Conservation (phyloP, 257 asterid species). For the Nyctanthes arbortristis region DNA sequence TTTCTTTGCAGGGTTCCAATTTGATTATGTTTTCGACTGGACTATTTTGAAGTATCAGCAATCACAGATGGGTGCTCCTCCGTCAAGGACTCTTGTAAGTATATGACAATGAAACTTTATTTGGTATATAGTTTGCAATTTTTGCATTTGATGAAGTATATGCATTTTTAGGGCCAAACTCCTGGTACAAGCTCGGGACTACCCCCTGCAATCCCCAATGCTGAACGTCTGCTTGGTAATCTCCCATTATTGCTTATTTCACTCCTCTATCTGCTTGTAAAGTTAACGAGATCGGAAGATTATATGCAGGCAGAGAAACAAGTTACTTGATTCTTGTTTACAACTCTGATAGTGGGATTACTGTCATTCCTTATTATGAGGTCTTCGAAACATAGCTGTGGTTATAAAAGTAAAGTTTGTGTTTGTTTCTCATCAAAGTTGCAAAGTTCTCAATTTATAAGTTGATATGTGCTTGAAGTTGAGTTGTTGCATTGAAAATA, state of each 20-base stretch:
- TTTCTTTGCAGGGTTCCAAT: conserved; percentile 74
- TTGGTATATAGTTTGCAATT: conserved; percentile 2
- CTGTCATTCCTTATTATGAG: not conserved
- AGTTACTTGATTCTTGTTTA: not conserved
- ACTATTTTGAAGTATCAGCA: conserved; percentile 95
- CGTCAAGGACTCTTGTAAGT: conserved; percentile 76
- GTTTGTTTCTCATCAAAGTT: too few relatives aligned
- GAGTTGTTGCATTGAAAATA: too few relatives aligned
- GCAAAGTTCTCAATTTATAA: too few relatives aligned
- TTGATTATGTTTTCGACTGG: conserved; percentile 98
- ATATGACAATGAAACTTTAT: not conserved
- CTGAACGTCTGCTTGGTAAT: conserved; percentile 68
- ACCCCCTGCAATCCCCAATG: conserved; percentile 80
- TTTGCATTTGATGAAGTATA: conserved; percentile 6
- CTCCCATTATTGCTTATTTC: conserved; percentile 7
- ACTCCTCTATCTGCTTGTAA: not conserved
- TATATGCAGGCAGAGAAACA: not conserved
- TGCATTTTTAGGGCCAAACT: conserved; percentile 58
- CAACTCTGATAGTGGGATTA: not conserved
- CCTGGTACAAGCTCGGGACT: conserved; percentile 86
- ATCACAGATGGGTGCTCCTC: conserved; percentile 86
- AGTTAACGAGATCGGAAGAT: not conserved
- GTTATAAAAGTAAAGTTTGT: not conserved
- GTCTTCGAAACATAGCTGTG: not conserved
- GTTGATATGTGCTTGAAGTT: too few relatives aligned